phyloP scores from a whole-genome alignment of 2,329 filamentous ascomycete genomes.

The Phialemonium atrogriseum region DNA sequence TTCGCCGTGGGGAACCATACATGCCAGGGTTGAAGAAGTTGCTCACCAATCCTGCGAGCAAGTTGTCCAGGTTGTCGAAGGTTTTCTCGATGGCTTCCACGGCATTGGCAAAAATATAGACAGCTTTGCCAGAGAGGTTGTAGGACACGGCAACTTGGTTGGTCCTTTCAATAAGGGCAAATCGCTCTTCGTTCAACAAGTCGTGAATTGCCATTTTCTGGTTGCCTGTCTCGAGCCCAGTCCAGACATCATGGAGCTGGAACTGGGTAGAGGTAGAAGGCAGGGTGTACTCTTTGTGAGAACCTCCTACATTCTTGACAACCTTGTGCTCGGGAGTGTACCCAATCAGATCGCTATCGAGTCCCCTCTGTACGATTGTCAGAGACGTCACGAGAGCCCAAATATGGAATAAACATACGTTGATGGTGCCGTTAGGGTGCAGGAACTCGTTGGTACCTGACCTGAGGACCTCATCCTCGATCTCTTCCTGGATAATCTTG shows the following conservation, averaged over 20 bases:
- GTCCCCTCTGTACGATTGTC: neutral
- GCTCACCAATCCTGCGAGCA: neutral
- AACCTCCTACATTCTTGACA: neutral
- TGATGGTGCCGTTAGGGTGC: neutral
- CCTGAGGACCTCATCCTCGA: neutral
- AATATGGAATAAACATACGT: neutral
- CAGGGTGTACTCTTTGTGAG: neutral
- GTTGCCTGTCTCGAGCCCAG: too few species aligned
- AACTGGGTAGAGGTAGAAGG: too few species aligned
- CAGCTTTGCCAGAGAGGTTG: neutral
- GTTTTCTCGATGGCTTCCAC: neutral
- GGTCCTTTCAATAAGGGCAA: too few species aligned
- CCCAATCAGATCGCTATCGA: neutral
- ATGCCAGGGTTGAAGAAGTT: neutral
- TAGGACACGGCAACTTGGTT: neutral
- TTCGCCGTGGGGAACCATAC: neutral
- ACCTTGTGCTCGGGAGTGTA: neutral
- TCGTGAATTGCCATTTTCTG: too few species aligned
- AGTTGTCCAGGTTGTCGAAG: neutral
- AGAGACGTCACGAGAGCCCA: neutral
- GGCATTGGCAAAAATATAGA: neutral
- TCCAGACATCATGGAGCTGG: too few species aligned
- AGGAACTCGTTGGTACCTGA: neutral
- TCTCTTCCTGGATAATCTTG: neutral
- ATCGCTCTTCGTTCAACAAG: too few species aligned